Percentiles rank a stretch among this genome's conserved stretches.
These are phyloP conservation scores for Poa annua DNA, from an alignment of 176 grass and related monocot genomes.

Conservation along the genomic window DNA sequence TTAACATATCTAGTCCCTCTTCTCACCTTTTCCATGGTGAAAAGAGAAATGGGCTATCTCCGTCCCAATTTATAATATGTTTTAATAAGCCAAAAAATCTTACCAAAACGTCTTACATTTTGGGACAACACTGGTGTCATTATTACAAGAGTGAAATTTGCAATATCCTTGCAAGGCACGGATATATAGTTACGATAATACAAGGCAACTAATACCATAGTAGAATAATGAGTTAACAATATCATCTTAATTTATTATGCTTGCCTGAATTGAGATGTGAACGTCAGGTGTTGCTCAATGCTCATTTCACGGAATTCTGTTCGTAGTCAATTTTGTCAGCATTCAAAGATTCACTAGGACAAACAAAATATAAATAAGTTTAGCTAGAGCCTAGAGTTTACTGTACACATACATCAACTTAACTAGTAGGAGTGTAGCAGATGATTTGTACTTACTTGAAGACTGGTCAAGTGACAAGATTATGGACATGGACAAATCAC, in stretches of 20 bases:
- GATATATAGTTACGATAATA: background rate
- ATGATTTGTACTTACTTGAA: constrained; percentile 16
- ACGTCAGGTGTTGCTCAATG: constrained; percentile 28
- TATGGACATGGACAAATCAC: constrained; percentile 9
- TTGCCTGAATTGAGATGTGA: constrained; percentile 8
- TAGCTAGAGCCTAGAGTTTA: constrained; percentile 50
- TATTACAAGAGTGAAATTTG: background rate
- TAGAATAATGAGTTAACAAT: background rate
- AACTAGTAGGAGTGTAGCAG: constrained; percentile 17
- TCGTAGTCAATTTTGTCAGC: constrained; percentile 61
- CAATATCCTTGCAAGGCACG: background rate
- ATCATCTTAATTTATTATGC: background rate
- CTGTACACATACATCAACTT: constrained; percentile 37
- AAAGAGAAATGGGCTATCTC: background rate
- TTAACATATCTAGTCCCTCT: background rate
- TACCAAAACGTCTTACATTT: too few relatives aligned
- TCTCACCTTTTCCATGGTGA: background rate
- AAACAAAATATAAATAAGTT: constrained; percentile 22
- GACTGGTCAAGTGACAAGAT: constrained; percentile 32
- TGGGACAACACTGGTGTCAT: too few relatives aligned
- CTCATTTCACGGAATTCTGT: constrained; percentile 31
- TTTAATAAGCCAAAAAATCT: too few relatives aligned
- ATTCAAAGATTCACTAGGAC: constrained; percentile 21
- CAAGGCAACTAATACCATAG: background rate
- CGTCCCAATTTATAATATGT: too few relatives aligned